Evolutionary conservation across 805 yeast species (phyloP), one percentile per base, ranked within the genome.

Genomic region (Candida cerambycidarum): DNA sequence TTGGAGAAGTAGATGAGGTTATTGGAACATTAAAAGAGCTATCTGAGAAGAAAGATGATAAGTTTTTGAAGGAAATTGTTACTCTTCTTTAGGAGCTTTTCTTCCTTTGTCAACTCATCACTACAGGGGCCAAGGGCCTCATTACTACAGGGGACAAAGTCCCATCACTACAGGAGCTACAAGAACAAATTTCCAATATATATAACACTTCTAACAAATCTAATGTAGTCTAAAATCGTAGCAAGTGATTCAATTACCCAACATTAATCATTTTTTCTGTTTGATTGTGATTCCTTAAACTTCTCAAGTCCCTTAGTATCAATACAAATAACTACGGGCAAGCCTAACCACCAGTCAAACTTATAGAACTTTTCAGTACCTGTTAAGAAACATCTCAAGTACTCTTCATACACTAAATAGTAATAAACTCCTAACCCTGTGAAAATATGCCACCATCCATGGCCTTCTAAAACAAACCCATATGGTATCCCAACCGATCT

Each of bases 391-490:
- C 84, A 67, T 51, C 92, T 75, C 48, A 90, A 67, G 49, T 85
- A 79, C 67, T 89, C 90, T 56, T 85, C 75, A 58, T 85, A 89
- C 3, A 85, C 80, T 50, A 90, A 75, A 65, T 88, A 90, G 59
- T 75, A 84, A 62, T 92, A 92, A 9, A 92, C 93, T 1, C 97
- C 96, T 15, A 81, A 68, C 0, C 96, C 95, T 0, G 93, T 86
- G 50, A 86, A 73, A 9, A 86, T 67, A 59, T 92, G 98, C 98
- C 98, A 92, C 97, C 97, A 92, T 17, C 95, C 96, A 57, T 92
- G 98, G 21, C 95, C 85, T 62, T 92, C 98, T 27, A 92, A 69
- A 3, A 92, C 51, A 47, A 89, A 76, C 1, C 98, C 98, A 41
- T 83, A 76, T 2, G 97, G 97, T 67, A 85, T 75, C 3, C 97